Evolutionary conservation across 2,329 filamentous ascomycete species (phyloP).

Genomic region (Pestalotiopsis sp.): DNA sequence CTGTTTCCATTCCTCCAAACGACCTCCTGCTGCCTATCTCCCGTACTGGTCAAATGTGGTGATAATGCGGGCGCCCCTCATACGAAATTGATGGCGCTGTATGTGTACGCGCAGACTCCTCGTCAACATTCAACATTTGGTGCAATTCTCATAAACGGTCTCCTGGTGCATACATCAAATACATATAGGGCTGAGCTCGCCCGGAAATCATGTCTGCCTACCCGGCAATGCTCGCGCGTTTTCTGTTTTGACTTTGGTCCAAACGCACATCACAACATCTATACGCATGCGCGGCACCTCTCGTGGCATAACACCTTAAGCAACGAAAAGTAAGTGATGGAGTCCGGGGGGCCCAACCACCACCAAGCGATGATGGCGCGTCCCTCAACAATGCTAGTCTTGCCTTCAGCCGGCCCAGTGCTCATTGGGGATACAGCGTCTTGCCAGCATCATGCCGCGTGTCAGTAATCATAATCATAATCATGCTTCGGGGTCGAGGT

Average conservation of each 20-base stretch:
- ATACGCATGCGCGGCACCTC: neutral
- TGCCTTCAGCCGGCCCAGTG: neutral
- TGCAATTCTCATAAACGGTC: neutral
- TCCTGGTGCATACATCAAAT: neutral
- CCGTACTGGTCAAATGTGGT: neutral
- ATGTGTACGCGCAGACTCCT: neutral
- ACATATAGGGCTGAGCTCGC: neutral
- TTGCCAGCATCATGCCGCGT: neutral
- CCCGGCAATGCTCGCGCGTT: neutral
- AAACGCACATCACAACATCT: neutral
- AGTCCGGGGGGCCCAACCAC: neutral
- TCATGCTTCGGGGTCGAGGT: neutral
- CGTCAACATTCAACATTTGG: neutral
- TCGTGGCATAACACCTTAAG: neutral
- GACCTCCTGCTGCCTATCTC: neutral
- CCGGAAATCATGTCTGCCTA: neutral
- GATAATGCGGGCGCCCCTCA: neutral
- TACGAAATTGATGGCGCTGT: neutral
- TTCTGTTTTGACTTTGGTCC: neutral
- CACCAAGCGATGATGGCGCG: neutral
- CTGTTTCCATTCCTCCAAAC: neutral
- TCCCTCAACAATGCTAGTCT: neutral
- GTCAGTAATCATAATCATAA: neutral
- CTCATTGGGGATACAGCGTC: slow-evolving; percentile 6
- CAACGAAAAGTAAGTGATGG: neutral